phyloP scores from a whole-genome alignment of 2,329 filamentous ascomycete genomes.

The Penicillium sp. region DNA sequence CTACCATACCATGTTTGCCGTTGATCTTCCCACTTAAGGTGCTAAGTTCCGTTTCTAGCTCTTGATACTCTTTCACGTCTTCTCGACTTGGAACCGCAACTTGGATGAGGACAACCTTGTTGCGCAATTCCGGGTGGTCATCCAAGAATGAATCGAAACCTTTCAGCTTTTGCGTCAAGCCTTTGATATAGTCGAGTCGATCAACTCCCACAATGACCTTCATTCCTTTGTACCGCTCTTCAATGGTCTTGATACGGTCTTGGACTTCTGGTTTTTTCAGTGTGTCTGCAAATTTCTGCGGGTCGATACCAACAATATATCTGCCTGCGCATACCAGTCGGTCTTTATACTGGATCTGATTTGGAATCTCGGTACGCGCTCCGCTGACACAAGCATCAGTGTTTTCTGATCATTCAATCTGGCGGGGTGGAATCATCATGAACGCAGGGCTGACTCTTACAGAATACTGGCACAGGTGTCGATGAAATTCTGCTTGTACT shows the following conservation, averaged over 20 bases:
- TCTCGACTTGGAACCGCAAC: conserved; percentile 82
- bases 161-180: conserved; percentile 90
- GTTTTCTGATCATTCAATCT: neutral
- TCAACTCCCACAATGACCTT: conserved; percentile 94
- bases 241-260: conserved; percentile 75
- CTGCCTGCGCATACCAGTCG: conserved; percentile 83
- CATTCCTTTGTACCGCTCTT: conserved; percentile 82
- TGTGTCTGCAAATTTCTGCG: conserved; percentile 86
- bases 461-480: conserved; percentile 86
- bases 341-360: conserved; percentile 82
- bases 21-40: conserved; percentile 93
- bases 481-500: conserved; percentile 89
- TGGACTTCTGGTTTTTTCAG: conserved; percentile 76
- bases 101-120: conserved; percentile 89
- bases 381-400: conserved; percentile 31
- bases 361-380: conserved; percentile 67
- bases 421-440: neutral
- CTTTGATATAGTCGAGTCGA: conserved; percentile 94
- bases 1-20: conserved; percentile 72
- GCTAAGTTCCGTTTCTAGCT: conserved; percentile 85
- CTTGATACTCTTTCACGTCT: conserved; percentile 95
- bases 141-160: conserved; percentile 90
- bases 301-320: conserved; percentile 94
- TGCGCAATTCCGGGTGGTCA: conserved; percentile 90
- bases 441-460: conserved; percentile 47